Percentiles rank a stretch among this genome's conserved stretches.
Evolutionary conservation across 2,329 filamentous ascomycete species (phyloP).

Genomic region (Fusarium tjaetaba): DNA sequence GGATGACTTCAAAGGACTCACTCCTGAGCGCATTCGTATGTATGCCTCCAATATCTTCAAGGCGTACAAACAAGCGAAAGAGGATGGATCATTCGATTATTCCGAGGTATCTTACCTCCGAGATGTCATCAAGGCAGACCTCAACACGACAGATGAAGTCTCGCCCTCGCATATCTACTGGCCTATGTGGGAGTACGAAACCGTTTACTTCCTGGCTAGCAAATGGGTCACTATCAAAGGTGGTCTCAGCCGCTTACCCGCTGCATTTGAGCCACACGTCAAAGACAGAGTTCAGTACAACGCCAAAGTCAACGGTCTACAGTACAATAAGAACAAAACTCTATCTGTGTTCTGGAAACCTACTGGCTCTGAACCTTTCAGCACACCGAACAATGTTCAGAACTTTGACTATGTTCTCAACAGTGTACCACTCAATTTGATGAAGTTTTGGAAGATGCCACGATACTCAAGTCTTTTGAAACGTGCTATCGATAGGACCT

Average conservation of each 20-base stretch:
- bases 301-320: constrained; percentile 3
- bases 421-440: constrained; percentile 50
- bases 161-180: constrained; percentile 6
- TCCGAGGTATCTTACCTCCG: constrained; percentile 47
- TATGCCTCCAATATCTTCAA: constrained; percentile 45
- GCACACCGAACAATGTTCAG: constrained; percentile 34
- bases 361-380: constrained; percentile 37
- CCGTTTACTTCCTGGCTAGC: constrained; percentile 22
- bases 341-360: constrained; percentile 28
- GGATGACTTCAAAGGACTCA: constrained; percentile 42
- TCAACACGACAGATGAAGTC: constrained; percentile 47
- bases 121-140: constrained; percentile 47
- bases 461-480: constrained; percentile 46
- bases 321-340: constrained; percentile 1
- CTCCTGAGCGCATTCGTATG: constrained; percentile 32
- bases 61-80: constrained; percentile 45
- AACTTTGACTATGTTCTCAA: constrained; percentile 52
- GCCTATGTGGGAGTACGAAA: constrained; percentile 44
- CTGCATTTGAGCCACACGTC: background rate
- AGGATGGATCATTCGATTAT: constrained; percentile 44
- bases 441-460: constrained; percentile 51
- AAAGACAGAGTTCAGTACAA: background rate
- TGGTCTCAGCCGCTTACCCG: background rate
- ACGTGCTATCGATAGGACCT: constrained; percentile 40
- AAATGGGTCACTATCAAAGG: constrained; percentile 24